Evolutionary conservation across 208 protist genomes (phyloP), one percentile per base, ranked within the genome.

Genomic region (Zelonia costaricensis): DNA sequence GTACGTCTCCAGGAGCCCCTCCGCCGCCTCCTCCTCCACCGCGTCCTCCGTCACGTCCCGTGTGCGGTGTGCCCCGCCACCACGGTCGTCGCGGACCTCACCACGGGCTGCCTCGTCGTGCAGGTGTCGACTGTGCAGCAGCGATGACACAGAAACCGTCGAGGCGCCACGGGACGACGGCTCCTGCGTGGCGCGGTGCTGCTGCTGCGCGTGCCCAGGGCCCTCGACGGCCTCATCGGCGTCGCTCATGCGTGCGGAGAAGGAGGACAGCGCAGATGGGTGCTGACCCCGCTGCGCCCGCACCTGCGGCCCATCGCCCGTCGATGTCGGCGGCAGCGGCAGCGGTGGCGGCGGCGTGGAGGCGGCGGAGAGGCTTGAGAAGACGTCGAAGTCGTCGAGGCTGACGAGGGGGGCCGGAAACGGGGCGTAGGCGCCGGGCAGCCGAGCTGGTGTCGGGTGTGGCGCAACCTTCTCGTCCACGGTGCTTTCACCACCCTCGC

Each of bases 331-430:
- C 25, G 28, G n/a, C 23, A 35, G 25, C 33, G 20, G 16, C 5
- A 1, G 15, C 16, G 20, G 53, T 36, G 22, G 42, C 43, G 53
- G 62, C 5, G 45, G 57, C 3, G 43, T 61, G 3, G 62, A 55
- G 20, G 53, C 62, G 9, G 62, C 54, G 27, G 53, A 56, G 36
- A 43, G 45, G n/a, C 42, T 55, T 6, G 55, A 56, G 22, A 20
- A 28, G 12, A 20, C 55, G 5, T 31, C 9, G 30, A 35, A 39
- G 54, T 9, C 60, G 28, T 31, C 36, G 9, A 39, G n/a, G 13
- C 20, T 22, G 48, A 57, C 22, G 8, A 61, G 45, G 5, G 62
- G 38, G n/a, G 36, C 38, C 9, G 33, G 45, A 18, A 15, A 22
- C 25, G 25, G 16, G 4, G 44, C 10, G 22, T 46, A 39, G 16